A percentile compares a stretch with the other conserved stretches of the same genome.
Conservation (phyloP, 495 filamentous ascomycete species). For the Cryomyces minteri region DNA sequence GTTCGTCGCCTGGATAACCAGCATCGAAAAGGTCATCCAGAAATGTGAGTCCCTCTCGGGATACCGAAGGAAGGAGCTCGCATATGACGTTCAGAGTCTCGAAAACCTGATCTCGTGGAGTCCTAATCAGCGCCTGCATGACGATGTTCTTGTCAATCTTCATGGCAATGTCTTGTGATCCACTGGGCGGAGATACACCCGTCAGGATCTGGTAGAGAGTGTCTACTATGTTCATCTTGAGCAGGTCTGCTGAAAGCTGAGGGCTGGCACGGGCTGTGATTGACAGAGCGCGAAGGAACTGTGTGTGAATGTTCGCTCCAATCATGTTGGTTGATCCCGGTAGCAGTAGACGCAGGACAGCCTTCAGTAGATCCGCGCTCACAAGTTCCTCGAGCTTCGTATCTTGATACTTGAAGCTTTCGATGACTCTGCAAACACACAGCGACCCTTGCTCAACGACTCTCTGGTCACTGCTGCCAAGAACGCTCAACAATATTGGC, state of each 20-base stretch:
- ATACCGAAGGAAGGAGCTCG: slow-evolving; percentile 66
- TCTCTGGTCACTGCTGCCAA: slow-evolving; percentile 82
- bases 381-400: slow-evolving; percentile 83
- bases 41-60: slow-evolving; percentile 28
- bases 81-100: slow-evolving; percentile 97
- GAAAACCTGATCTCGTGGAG: slow-evolving; percentile 89
- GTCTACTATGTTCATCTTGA: slow-evolving; percentile 95
- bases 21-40: slow-evolving; percentile 34
- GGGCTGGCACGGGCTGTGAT: slow-evolving; percentile 81
- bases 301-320: slow-evolving; percentile 86
- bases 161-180: slow-evolving; percentile 58
- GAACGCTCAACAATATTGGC: slow-evolving; percentile 78
- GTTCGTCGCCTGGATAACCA: slow-evolving; percentile 22
- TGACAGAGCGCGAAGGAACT: slow-evolving; percentile 80
- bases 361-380: slow-evolving; percentile 66
- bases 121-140: slow-evolving; percentile 96
- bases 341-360: slow-evolving; percentile 74
- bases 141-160: slow-evolving; percentile 95
- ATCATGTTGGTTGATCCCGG: slow-evolving; percentile 95
- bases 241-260: slow-evolving; percentile 65
- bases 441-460: slow-evolving; percentile 94
- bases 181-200: slow-evolving; percentile 76
- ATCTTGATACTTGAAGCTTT: slow-evolving; percentile 81
- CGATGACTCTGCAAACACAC: slow-evolving; percentile 91
- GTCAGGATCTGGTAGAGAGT: slow-evolving; percentile 97